Percentiles rank a stretch among this genome's conserved stretches.
Conservation (phyloP, 352 stramenopile genomes). For the Phytophthora ohioensis region DNA sequence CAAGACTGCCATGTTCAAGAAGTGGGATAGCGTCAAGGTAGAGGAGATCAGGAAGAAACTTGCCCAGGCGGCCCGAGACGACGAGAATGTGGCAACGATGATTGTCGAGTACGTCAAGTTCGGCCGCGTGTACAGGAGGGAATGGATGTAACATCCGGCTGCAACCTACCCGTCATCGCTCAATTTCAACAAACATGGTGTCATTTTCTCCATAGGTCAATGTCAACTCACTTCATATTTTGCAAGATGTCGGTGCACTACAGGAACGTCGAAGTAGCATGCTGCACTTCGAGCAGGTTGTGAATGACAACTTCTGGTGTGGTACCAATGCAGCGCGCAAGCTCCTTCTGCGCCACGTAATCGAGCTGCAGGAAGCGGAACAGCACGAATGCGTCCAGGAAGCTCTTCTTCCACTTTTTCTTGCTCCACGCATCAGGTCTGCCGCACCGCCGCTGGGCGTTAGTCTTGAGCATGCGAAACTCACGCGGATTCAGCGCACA, state of each 20-base stretch:
- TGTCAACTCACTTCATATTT: no score
- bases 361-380: slow-evolving; percentile 85
- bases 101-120: no score
- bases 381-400: slow-evolving; percentile 83
- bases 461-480: slow-evolving; percentile 83
- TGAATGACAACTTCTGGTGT: slow-evolving; percentile 89
- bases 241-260: slow-evolving; percentile 29
- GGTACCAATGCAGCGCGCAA: slow-evolving; percentile 89
- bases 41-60: no score
- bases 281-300: slow-evolving; percentile 89
- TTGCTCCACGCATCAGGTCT: slow-evolving; percentile 85
- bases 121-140: no score
- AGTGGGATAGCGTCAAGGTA: no score
- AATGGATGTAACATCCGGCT: no score
- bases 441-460: slow-evolving; percentile 65
- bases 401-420: slow-evolving; percentile 92
- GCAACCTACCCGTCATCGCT: no score
- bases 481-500: slow-evolving; percentile 87
- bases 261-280: slow-evolving; percentile 73
- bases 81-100: no score
- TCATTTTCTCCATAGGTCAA: no score
- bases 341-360: slow-evolving; percentile 90
- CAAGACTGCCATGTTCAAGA: no score
- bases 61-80: no score
- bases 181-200: no score